Evolutionary conservation across 305 asterid genomes (phyloP).

Genomic region (Solanum aculeatissimum): DNA sequence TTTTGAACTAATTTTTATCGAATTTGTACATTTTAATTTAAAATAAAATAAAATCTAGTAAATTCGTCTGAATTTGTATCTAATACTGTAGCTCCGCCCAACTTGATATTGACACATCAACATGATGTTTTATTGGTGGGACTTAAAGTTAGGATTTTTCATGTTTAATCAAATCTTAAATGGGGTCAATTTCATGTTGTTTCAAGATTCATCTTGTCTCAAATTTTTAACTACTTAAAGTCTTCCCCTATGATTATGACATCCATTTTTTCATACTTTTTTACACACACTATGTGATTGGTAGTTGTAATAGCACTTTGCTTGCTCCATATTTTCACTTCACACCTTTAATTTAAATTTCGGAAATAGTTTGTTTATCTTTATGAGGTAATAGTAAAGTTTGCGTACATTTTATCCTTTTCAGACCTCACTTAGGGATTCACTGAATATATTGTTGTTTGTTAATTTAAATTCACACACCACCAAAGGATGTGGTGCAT

Average conservation of each 20-base stretch:
- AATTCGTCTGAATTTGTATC: neutral
- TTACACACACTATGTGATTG: neutral
- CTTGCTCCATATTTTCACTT: neutral
- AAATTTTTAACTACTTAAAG: neutral
- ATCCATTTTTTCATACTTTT: neutral
- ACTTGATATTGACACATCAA: neutral
- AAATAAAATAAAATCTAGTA: neutral
- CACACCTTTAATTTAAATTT: neutral
- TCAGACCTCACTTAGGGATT: accelerated
- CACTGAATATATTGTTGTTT: too few relatives aligned
- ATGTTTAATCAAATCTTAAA: slow-evolving; percentile 5
- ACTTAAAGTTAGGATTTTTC: neutral
- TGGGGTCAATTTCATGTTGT: neutral
- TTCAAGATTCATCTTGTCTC: slow-evolving; percentile 16
- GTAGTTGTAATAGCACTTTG: neutral
- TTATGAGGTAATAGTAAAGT: too few relatives aligned
- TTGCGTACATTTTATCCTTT: accelerated
- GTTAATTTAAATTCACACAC: neutral
- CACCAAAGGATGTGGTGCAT: too few relatives aligned
- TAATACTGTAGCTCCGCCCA: neutral
- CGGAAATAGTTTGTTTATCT: accelerated
- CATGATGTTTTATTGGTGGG: neutral
- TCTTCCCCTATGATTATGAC: slow-evolving; percentile 7
- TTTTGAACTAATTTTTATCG: neutral
- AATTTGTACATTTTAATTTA: neutral